Evolutionary conservation across 306 rosid genomes (phyloP), one percentile per base, ranked within the genome.

Genomic region (Dicorynia guianensis): DNA sequence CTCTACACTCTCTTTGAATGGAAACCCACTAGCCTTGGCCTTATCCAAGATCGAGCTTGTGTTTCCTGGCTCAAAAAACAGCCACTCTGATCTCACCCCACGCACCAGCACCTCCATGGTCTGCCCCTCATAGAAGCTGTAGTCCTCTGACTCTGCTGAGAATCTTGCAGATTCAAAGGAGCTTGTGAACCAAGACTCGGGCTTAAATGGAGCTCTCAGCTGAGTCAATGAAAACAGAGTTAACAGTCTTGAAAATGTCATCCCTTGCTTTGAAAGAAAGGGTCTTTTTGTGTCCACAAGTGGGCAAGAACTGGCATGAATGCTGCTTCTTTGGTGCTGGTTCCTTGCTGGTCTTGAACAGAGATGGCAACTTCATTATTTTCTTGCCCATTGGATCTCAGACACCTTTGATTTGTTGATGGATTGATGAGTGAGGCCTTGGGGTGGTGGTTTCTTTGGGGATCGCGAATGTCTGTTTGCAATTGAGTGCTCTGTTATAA

Each of bases 11-110:
- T 84, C 86, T 10, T 61, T 48, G 7, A 74, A 78, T 11, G 75
- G 67, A 68, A 19, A 6, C 57, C 58, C 75, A 9, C 2, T 34
- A 5, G 20, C 68, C 44, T 52, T 53, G 1, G 72, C 34, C 60
- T 68, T 75, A 49, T 69, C 81, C 8, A 82, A 19, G 40, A 87
- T 76, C 1, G 83, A 83, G 71, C 74, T 80, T 17, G 73, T 75
- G 38, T 53, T 77, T 2, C 78, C 75, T 0, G 89, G 81, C 70
- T 88, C 85, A 72, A 88, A 85, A 60, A 88, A 82, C 25, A 88
- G 83, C 85, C 89, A 71, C 88, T 78, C 89, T 0, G 92, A 80
- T 39, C 49, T 48, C 19, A 74, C 80, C 0, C 81, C 88, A 6
- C 81, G 72, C 1, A 84, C 83, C 52, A 84, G 67, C 52, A 20